Evolutionary conservation across 441 rosid genomes (phyloP).

Genomic region (Kokia cookei): DNA sequence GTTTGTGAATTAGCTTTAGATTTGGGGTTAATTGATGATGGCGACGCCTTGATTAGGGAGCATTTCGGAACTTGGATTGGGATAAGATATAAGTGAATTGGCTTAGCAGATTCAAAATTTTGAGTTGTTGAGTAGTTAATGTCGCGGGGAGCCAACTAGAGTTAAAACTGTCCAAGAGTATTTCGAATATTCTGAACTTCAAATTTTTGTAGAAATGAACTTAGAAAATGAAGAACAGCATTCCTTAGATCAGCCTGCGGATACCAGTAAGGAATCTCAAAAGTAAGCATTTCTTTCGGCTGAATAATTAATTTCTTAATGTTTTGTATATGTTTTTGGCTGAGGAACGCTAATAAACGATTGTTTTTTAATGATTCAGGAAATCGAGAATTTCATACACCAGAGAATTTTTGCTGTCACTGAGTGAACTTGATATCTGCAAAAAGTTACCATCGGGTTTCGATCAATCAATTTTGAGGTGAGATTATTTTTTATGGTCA

Average conservation of each 20-base stretch:
- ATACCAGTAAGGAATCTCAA: constrained; percentile 20
- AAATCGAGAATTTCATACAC: constrained; percentile 49
- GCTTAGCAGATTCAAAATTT: constrained; percentile 4
- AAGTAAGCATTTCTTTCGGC: constrained; percentile 32
- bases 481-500: constrained; percentile 10
- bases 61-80: not conserved
- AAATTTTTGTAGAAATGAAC: constrained; percentile 49
- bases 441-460: constrained; percentile 61
- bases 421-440: constrained; percentile 72
- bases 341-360: not conserved
- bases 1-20: not conserved
- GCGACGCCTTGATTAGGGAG: not conserved
- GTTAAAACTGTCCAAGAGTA: not conserved
- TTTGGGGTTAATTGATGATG: not conserved
- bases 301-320: not conserved
- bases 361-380: constrained; percentile 40
- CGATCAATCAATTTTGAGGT: constrained; percentile 57
- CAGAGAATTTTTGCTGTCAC: constrained; percentile 63
- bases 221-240: constrained; percentile 39
- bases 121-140: constrained; percentile 7
- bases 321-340: not conserved
- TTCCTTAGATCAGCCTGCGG: constrained; percentile 31
- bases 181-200: not conserved
- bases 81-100: constrained; percentile 3
- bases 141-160: not conserved